Base-by-base conservation (phyloP, 148 eudicot species). In the Beta vulgaris region DNA sequence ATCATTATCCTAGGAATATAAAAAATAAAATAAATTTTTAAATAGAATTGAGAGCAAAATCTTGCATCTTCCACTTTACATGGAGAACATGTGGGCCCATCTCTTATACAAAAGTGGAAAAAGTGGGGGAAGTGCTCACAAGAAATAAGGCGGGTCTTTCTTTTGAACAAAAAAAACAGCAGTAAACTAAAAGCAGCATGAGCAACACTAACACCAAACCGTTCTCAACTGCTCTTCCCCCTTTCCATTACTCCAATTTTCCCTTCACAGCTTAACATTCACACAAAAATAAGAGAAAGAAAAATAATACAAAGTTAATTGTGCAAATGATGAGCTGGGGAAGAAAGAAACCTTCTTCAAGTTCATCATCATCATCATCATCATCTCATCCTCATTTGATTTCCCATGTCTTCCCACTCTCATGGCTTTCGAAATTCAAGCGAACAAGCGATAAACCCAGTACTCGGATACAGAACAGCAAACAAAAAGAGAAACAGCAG, bases 61-160 rank as follows among this genome's bases (percentile, higher is more conserved):
- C 11, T 64, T n/a, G 28, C 59, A 43, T 57, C 64, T 72, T 64
- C 40, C 55, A 34, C 69, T 76, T 60, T 57, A 64, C 42, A 49
- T 39, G 69, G 29, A 43, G 54, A 58, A 43, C 2, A 26, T 13
- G n/a, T 73, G 80, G 81, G 40, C 37, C 85, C 81, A 74, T 29
- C 28, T 59, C 49, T 32, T 18, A 26, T 65, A 72, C 68, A 82
- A 86, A 89, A 77, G 73, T 74, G 37, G 57, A 36, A 76, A 79
- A 85, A 80, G 86, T 78, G 82, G 83, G 64, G 60, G 67, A 78
- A 85, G 88, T 89, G 88, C 83, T 91, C 91, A 89, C 93, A 88
- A 76, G 86, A 88, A 79, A 75, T 89, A 68, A 43, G 93, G 92
- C 91, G 92, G 90, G 91, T 77, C 81, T 89, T 87, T 86, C 85